Base-by-base conservation (phyloP, 768 basidiomycete species). In the Russula earlei region DNA sequence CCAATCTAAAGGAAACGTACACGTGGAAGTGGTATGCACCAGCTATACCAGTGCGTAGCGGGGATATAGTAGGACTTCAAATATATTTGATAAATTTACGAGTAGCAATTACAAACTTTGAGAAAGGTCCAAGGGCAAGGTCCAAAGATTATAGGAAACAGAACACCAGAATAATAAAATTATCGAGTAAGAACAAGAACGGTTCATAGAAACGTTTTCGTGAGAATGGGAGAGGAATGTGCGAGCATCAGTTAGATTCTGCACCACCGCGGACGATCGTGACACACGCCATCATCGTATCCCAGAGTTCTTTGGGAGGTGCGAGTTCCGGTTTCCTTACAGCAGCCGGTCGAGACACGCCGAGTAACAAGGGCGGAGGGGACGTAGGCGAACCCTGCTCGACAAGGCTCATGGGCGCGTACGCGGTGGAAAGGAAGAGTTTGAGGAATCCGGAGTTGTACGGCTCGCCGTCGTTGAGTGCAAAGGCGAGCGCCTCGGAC, bases 391-490 rank as follows among this genome's bases (percentile, higher is more conserved):
- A 58, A 25, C 66, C 72, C 61, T 81, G 78, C 63, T 81, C 79
- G 49, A 81, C 70, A 31, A 76, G 67, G 29, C 69, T 70, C 68
- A 82, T 70, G 7, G 75, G 70, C 9, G 76, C 74, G 46, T 75
- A 79, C 4, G 66, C 69, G 3, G 79, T 77, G 11, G 78, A 79
- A 4, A 82, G 71, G 63, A 82, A 82, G 6, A 83, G 63, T 58
- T 84, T 83, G 57, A 83, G 65, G 64, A 80, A 82, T 10, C 77
- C 78, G 0, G 72, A 74, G 31, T 77, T 74, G 33, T 70, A 67
- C 34, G 71, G 64, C 24, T 68, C 67, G 33, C 69, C 64, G 10
- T 72, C 70, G 9, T 67, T 61, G 8, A 76, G 68, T 2, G 71
- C 65, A 56, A 80, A 77, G 36, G 74, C 70, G n/a, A 76, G 65